A percentile compares a stretch with the other conserved stretches of the same genome.
phyloP scores from a whole-genome alignment of 1,139 yeast genomes.

The Geotrichum histeridarum region DNA sequence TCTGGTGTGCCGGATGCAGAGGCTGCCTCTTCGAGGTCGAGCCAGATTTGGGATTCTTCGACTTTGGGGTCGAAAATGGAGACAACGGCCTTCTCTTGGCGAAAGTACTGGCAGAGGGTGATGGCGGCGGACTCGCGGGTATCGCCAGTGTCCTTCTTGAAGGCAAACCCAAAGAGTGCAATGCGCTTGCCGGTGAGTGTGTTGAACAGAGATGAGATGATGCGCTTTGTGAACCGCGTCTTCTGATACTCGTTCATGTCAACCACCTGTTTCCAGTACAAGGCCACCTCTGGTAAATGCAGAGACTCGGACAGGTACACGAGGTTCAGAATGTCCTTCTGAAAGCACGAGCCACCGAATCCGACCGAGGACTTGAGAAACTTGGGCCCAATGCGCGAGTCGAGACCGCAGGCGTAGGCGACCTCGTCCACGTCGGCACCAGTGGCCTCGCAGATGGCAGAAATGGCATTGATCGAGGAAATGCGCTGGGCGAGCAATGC shows the following conservation, averaged over 20 bases:
- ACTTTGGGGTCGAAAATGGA: slow-evolving; percentile 33
- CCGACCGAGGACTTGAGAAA: slow-evolving; percentile 32
- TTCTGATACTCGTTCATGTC: slow-evolving; percentile 34
- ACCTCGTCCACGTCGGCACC: slow-evolving; percentile 34
- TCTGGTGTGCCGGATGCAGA: slow-evolving; percentile 13
- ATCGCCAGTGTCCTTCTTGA: slow-evolving; percentile 34
- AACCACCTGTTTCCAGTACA: slow-evolving; percentile 32
- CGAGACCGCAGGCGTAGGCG: slow-evolving; percentile 32
- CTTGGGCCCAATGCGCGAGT: slow-evolving; percentile 31
- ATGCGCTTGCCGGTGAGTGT: slow-evolving; percentile 30
- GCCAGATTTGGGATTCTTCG: slow-evolving; percentile 31
- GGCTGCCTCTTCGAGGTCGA: slow-evolving; percentile 26
- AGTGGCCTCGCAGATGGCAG: slow-evolving; percentile 32
- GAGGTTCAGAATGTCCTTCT: slow-evolving; percentile 31
- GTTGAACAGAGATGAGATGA: slow-evolving; percentile 29
- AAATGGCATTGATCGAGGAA: slow-evolving; percentile 32
- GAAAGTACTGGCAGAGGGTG: slow-evolving; percentile 28
- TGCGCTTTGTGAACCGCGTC: slow-evolving; percentile 29
- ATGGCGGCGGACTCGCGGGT: slow-evolving; percentile 33
- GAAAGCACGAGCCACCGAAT: slow-evolving; percentile 32
- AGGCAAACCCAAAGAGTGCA: slow-evolving; percentile 32
- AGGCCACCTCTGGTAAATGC: slow-evolving; percentile 33
- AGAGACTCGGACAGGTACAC: slow-evolving; percentile 32
- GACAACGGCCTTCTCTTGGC: slow-evolving; percentile 28
- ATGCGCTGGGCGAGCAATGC: slow-evolving; percentile 33